A percentile compares a stretch with the other conserved stretches of the same genome.
phyloP scores from a whole-genome alignment of 2,329 filamentous ascomycete genomes.

The Knoxdaviesia proteae region DNA sequence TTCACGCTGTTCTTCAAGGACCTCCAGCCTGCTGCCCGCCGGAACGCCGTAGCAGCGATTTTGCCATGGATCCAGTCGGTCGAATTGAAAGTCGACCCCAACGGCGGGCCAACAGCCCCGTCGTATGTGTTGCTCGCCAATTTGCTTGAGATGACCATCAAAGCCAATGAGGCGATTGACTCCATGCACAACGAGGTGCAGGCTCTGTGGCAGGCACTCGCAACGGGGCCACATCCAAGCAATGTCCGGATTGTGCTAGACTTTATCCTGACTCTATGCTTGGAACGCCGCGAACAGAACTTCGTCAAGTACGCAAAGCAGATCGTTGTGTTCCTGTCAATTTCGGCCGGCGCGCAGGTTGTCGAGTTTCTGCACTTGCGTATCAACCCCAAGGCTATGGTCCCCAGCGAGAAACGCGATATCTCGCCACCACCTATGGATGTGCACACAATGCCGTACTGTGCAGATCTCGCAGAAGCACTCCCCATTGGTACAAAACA shows the following conservation, averaged over 20 bases:
- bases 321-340: constrained; percentile 88
- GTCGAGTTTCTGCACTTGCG: constrained; percentile 85
- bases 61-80: constrained; percentile 92
- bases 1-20: constrained; percentile 88
- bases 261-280: constrained; percentile 84
- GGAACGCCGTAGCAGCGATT: constrained; percentile 86
- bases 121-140: constrained; percentile 94
- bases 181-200: constrained; percentile 84
- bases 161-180: constrained; percentile 47
- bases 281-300: constrained; percentile 89
- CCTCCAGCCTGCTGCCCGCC: constrained; percentile 60
- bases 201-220: constrained; percentile 88
- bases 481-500: constrained; percentile 81
- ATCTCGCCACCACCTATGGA: constrained; percentile 52
- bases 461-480: constrained; percentile 62
- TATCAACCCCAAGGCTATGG: constrained; percentile 91
- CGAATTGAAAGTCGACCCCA: constrained; percentile 78
- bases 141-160: constrained; percentile 87
- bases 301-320: constrained; percentile 98
- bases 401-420: constrained; percentile 64
- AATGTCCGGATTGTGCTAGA: constrained; percentile 90
- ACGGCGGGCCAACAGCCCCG: constrained; percentile 70
- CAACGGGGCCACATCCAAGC: constrained; percentile 75
- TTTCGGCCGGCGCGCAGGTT: constrained; percentile 47
- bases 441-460: constrained; percentile 58